These are phyloP conservation scores for Psilocybe subaeruginosa DNA, from an alignment of 768 basidiomycete genomes.

Conservation along the genomic window DNA sequence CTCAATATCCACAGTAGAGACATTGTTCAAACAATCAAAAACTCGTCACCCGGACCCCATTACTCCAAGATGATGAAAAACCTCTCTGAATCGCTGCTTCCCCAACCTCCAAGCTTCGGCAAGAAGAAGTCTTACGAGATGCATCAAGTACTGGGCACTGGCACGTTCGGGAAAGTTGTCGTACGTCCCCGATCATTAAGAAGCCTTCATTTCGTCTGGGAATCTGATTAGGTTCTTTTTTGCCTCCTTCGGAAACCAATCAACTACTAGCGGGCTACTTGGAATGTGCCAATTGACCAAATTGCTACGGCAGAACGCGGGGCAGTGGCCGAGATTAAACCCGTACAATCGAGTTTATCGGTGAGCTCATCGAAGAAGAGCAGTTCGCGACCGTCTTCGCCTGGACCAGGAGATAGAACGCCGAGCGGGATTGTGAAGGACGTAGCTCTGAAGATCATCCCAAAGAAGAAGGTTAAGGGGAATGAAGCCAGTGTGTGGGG, in stretches of 20 bases:
- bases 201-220: background rate
- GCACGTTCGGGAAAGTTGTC: slow-evolving; percentile 91
- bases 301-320: slow-evolving; percentile 58
- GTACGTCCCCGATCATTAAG: slow-evolving; percentile 37
- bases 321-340: slow-evolving; percentile 42
- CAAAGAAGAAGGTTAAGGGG: slow-evolving; percentile 94
- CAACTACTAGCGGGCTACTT: slow-evolving; percentile 66
- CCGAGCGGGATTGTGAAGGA: slow-evolving; percentile 57
- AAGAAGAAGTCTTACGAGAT: slow-evolving; percentile 87
- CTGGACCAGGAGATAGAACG: slow-evolving; percentile 23
- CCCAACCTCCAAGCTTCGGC: slow-evolving; percentile 82
- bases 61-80: slow-evolving; percentile 38
- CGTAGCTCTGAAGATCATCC: slow-evolving; percentile 88
- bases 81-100: slow-evolving; percentile 64
- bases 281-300: slow-evolving; percentile 73
- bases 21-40: background rate
- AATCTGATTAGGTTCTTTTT: slow-evolving; percentile 7
- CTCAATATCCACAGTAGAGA: background rate
- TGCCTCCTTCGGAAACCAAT: slow-evolving; percentile 2
- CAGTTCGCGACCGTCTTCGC: slow-evolving; percentile 27
- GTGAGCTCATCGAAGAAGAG: slow-evolving; percentile 19
- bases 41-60: background rate
- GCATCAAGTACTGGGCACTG: slow-evolving; percentile 74
- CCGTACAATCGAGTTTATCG: slow-evolving; percentile 16
- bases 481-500: slow-evolving; percentile 88